Percentiles rank a stretch among this genome's conserved stretches.
Evolutionary conservation across 73 alveolate genomes (phyloP).

Genomic region (Blepharisma japonicum): DNA sequence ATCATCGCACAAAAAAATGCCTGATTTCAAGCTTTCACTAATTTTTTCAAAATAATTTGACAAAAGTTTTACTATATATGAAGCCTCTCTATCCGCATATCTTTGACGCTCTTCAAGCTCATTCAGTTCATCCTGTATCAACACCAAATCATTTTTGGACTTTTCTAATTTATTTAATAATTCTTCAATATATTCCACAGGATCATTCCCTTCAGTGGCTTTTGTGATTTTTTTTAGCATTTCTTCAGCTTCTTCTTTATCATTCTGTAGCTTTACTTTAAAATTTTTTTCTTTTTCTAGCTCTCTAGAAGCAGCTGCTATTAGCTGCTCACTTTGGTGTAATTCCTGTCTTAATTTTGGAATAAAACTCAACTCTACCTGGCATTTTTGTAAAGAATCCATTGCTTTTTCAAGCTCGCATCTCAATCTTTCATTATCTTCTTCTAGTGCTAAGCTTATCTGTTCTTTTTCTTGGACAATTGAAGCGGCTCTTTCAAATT

Average conservation of each 20-base stretch:
- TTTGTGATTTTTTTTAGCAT: background rate
- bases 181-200: background rate
- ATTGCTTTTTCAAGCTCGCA: slow-evolving; percentile 6
- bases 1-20: background rate
- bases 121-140: background rate
- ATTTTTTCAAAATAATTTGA: background rate
- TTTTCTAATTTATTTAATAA: background rate
- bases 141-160: background rate
- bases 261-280: background rate
- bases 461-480: slow-evolving; percentile 3
- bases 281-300: slow-evolving; percentile 20
- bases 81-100: background rate
- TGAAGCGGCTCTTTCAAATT: background rate
- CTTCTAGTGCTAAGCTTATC: slow-evolving; percentile 16
- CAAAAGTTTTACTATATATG: background rate
- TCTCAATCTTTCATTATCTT: slow-evolving; percentile 24
- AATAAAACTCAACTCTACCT: background rate
- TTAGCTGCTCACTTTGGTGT: slow-evolving; percentile 20
- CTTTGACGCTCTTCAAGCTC: background rate
- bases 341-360: slow-evolving; percentile 6
- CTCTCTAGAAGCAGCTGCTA: slow-evolving; percentile 25
- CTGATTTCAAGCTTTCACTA: background rate
- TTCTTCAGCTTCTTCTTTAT: slow-evolving; percentile 12
- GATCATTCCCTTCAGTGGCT: slow-evolving; percentile 14
- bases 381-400: slow-evolving; percentile 26